phyloP scores from a whole-genome alignment of 331 rosid genomes.

The Erythrophleum ivorense region DNA sequence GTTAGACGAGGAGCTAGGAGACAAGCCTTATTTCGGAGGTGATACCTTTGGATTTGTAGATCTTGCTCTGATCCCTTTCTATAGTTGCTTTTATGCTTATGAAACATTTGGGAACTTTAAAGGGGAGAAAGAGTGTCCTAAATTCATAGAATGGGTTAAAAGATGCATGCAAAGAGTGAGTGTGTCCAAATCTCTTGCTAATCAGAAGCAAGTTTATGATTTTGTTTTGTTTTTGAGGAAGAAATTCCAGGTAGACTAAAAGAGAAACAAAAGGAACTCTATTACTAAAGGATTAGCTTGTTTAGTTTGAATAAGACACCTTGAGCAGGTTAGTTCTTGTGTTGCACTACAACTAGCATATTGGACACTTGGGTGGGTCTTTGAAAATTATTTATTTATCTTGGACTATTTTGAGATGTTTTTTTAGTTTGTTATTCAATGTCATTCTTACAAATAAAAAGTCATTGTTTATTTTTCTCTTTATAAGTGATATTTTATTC shows the following conservation, averaged over 20 bases:
- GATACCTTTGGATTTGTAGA: background rate
- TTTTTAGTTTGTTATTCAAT: background rate
- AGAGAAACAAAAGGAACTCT: background rate
- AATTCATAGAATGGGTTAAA: slow-evolving; percentile 1
- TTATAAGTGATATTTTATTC: no score
- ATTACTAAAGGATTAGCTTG: background rate
- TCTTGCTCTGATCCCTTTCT: slow-evolving; percentile 6
- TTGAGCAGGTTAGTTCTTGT: no score
- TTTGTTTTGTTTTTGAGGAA: background rate
- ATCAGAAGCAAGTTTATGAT: background rate
- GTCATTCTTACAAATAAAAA: no score
- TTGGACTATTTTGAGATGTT: background rate
- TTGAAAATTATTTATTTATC: background rate
- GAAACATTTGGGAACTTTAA: background rate
- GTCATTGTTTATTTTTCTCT: no score
- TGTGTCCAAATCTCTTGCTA: slow-evolving; percentile 2
- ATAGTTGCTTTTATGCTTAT: background rate
- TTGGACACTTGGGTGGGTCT: background rate
- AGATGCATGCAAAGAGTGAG: background rate
- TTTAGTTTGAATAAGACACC: background rate
- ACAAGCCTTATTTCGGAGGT: background rate
- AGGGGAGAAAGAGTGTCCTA: background rate
- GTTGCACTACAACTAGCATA: no score
- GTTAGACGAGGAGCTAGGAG: background rate
- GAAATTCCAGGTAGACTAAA: background rate